Conservation (phyloP, 192 early-diverging fungal species). For the Backusella tarrabulga region DNA sequence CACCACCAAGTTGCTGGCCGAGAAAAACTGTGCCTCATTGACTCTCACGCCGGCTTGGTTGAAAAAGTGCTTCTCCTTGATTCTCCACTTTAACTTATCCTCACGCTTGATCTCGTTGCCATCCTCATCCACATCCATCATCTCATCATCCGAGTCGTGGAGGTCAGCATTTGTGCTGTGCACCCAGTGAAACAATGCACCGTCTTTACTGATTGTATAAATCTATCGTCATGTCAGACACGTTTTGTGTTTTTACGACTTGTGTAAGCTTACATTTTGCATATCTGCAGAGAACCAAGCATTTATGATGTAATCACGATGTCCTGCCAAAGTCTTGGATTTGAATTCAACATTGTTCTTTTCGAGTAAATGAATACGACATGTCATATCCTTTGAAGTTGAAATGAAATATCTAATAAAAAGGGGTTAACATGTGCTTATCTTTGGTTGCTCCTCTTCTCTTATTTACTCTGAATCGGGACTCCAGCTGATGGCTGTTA, state of each 20-base stretch:
- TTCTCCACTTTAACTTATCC: constrained; percentile 50
- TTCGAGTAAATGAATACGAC: constrained; percentile 68
- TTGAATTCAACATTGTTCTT: constrained; percentile 65
- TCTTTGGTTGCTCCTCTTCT: too few relatives aligned
- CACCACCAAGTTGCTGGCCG: constrained; percentile 68
- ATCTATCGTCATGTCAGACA: constrained; percentile 33
- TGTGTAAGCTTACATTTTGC: constrained; percentile 35
- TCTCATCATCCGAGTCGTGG: constrained; percentile 56
- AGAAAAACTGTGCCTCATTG: constrained; percentile 76
- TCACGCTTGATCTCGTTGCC: constrained; percentile 35
- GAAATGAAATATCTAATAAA: constrained; percentile 47
- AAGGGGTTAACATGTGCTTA: neutral
- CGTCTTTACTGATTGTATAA: constrained; percentile 88
- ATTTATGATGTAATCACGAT: constrained; percentile 79
- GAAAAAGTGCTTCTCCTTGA: constrained; percentile 74
- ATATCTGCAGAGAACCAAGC: constrained; percentile 77
- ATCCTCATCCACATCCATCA: constrained; percentile 50
- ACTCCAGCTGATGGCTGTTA: constrained; percentile 83
- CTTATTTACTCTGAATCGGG: constrained; percentile 71
- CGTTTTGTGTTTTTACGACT: neutral
- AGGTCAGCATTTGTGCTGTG: constrained; percentile 40
- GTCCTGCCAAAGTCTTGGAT: constrained; percentile 79
- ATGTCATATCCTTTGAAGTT: constrained; percentile 81
- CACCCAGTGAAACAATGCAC: constrained; percentile 84
- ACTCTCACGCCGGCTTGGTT: constrained; percentile 78